Evolutionary conservation across 2,329 filamentous ascomycete species (phyloP).

Genomic region (Talaromyces piceae): DNA sequence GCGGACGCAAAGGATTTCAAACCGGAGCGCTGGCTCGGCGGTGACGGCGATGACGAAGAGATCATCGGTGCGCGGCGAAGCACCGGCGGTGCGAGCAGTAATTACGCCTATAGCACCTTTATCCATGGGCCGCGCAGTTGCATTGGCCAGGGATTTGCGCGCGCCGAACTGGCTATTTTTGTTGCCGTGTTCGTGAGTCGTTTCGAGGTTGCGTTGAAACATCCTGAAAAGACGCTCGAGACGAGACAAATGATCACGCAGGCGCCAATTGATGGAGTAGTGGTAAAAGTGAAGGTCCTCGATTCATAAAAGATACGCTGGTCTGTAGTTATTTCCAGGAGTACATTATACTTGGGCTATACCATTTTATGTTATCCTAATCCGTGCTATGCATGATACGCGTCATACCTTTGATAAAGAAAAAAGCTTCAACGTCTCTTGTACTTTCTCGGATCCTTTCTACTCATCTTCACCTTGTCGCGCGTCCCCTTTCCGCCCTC

Average conservation of each 20-base stretch:
- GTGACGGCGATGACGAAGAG: slow-evolving; percentile 43
- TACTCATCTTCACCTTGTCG: slow-evolving; percentile 62
- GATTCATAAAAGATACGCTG: slow-evolving; percentile 25
- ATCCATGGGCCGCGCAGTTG: slow-evolving; percentile 21
- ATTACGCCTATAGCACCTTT: slow-evolving; percentile 35
- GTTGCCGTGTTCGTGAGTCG: slow-evolving; percentile 68
- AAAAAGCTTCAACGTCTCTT: slow-evolving; percentile 1
- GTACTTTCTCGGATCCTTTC: slow-evolving; percentile 44
- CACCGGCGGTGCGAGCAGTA: slow-evolving; percentile 67
- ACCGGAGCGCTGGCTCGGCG: slow-evolving; percentile 64
- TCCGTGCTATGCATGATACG: not conserved
- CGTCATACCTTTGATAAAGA: not conserved
- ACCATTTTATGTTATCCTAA: too few species aligned
- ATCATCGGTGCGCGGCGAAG: slow-evolving; percentile 72
- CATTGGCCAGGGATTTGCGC: slow-evolving; percentile 41
- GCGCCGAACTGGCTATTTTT: slow-evolving; percentile 76
- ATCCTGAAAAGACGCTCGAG: slow-evolving; percentile 52
- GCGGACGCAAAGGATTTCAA: slow-evolving; percentile 65
- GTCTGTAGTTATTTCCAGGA: too few species aligned
- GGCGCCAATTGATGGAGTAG: slow-evolving; percentile 64
- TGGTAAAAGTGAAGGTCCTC: slow-evolving; percentile 59
- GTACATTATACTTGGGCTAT: too few species aligned
- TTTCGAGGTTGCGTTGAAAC: slow-evolving; percentile 61
- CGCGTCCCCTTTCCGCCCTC: slow-evolving; percentile 79
- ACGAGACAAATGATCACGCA: slow-evolving; percentile 66